These are phyloP conservation scores for Phaffomyces antillensis DNA, from an alignment of 805 yeast genomes.

Conservation along the genomic window DNA sequence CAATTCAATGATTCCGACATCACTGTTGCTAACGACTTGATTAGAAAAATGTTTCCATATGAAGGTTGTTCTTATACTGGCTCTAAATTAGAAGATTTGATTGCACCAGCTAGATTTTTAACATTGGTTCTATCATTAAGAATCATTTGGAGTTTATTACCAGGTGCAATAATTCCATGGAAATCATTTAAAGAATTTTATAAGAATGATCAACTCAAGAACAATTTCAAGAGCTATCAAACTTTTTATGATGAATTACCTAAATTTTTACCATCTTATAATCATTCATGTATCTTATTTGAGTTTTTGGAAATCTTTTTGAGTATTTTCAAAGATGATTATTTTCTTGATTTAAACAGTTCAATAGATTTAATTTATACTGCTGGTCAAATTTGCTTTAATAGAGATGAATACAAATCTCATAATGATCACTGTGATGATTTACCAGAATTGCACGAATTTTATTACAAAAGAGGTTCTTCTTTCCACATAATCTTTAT, in stretches of 20 bases:
- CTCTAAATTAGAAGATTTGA: conserved; percentile 20
- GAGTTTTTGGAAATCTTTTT: conserved; percentile 31
- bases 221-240: conserved; percentile 21
- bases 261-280: conserved; percentile 26
- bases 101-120: conserved; percentile 19
- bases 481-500: conserved; percentile 29
- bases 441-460: conserved; percentile 24
- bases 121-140: conserved; percentile 25
- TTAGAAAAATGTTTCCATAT: conserved; percentile 28
- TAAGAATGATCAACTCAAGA: conserved; percentile 16
- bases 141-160: conserved; percentile 28
- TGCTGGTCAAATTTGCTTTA: conserved; percentile 31
- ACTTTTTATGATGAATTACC: conserved; percentile 30
- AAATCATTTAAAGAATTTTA: conserved; percentile 24
- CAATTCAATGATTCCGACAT: conserved; percentile 28
- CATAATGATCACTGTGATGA: conserved; percentile 19
- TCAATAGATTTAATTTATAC: conserved; percentile 28
- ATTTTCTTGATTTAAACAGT: conserved; percentile 23
- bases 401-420: conserved; percentile 18
- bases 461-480: conserved; percentile 28
- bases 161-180: conserved; percentile 31
- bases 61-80: conserved; percentile 32
- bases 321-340: conserved; percentile 25
- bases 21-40: conserved; percentile 19
- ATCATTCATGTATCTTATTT: conserved; percentile 29